Evolutionary conservation across 139 green algal genomes (phyloP).

Genomic region (Pseudopediastrum boryanum): DNA sequence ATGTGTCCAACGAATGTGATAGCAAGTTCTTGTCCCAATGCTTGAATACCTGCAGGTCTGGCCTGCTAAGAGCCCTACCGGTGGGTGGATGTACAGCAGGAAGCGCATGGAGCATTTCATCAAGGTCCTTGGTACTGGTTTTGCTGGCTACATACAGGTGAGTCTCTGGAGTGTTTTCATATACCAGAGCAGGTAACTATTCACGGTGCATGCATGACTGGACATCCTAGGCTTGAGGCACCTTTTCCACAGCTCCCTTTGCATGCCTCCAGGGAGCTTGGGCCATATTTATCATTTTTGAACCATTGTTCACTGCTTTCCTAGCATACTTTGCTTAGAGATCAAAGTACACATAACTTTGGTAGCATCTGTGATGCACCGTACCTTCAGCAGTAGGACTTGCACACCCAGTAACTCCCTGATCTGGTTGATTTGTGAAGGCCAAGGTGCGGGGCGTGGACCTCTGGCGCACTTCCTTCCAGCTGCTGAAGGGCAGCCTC

Average conservation of each 20-base stretch:
- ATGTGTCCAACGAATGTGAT: no score
- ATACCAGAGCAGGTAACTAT: no score
- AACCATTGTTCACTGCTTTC: no score
- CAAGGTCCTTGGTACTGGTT: constrained; percentile 31
- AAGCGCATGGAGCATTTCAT: constrained; percentile 53
- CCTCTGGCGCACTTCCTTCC: constrained; percentile 52
- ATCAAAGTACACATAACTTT: background rate
- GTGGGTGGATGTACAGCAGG: constrained; percentile 50
- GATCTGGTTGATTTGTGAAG: constrained; percentile 12
- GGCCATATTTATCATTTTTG: no score
- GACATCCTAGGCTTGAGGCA: no score
- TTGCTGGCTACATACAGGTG: constrained; percentile 50
- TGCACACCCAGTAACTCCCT: background rate
- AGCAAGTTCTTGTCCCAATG: no score
- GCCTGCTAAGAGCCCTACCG: constrained; percentile 41
- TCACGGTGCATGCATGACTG: no score
- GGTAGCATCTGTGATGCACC: no score
- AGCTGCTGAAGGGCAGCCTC: constrained; percentile 43
- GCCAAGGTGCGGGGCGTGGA: constrained; percentile 40
- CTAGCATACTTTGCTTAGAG: background rate
- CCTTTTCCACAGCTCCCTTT: no score
- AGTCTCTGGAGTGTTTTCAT: no score
- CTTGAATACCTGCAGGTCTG: constrained; percentile 40
- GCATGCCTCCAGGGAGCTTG: no score
- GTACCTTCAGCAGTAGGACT: background rate